Conservation (phyloP, 208 protist genomes). For the Leishmania amazonensis region DNA sequence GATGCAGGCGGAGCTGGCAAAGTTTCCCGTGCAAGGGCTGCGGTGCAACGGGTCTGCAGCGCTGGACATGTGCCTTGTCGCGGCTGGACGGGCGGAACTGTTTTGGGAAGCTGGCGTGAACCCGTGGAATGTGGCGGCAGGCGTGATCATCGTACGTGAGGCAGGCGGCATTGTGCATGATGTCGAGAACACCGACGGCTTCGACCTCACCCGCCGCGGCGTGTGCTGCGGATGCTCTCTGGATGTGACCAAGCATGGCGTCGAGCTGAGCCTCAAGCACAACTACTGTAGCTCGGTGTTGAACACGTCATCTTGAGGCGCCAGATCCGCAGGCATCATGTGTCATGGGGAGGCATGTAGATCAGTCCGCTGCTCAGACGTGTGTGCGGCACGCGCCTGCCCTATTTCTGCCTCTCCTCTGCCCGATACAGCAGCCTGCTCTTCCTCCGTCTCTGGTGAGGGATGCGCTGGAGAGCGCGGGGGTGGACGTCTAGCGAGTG, state of each 20-base stretch:
- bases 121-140: slow-evolving; percentile 82
- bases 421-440: no score
- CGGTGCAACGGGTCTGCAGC: slow-evolving; percentile 73
- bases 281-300: slow-evolving; percentile 43
- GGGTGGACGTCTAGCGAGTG: no score
- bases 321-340: neutral
- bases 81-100: slow-evolving; percentile 68
- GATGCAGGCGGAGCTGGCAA: slow-evolving; percentile 66
- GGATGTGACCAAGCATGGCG: slow-evolving; percentile 50
- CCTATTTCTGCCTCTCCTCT: neutral
- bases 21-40: slow-evolving; percentile 71
- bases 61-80: slow-evolving; percentile 90
- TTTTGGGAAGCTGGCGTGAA: slow-evolving; percentile 82
- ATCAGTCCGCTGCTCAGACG: neutral
- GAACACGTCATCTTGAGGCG: neutral
- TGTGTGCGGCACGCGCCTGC: neutral
- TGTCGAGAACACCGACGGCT: slow-evolving; percentile 63
- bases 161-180: slow-evolving; percentile 89
- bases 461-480: no score
- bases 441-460: no score
- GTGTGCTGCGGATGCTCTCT: slow-evolving; percentile 74
- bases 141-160: slow-evolving; percentile 83
- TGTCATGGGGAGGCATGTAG: no score
- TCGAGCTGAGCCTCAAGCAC: slow-evolving; percentile 68
- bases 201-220: slow-evolving; percentile 55